Conservation (phyloP, 2,329 filamentous ascomycete genomes). For the Venturia carpophila region DNA sequence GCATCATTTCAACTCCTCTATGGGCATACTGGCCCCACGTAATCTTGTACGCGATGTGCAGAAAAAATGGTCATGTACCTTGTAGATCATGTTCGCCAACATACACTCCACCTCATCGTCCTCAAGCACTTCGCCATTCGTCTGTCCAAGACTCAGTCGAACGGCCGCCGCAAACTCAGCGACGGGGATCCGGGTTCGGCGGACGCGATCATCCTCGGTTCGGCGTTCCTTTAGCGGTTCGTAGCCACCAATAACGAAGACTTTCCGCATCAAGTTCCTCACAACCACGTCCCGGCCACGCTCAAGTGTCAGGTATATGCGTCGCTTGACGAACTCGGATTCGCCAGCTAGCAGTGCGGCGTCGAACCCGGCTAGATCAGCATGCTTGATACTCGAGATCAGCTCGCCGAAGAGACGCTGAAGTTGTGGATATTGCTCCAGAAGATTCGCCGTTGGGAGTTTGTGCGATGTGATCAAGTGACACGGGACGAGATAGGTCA, state of each 20-base stretch:
- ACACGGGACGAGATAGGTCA: slow-evolving; percentile 92
- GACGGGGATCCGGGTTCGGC: slow-evolving; percentile 69
- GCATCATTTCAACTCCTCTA: background rate
- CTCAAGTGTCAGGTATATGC: slow-evolving; percentile 92
- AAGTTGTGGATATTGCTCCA: slow-evolving; percentile 68
- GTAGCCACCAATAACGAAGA: slow-evolving; percentile 77
- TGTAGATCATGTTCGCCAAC: slow-evolving; percentile 95
- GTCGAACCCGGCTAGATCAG: slow-evolving; percentile 79
- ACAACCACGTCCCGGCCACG: slow-evolving; percentile 84
- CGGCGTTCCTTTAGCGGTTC: slow-evolving; percentile 66
- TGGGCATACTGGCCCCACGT: slow-evolving; percentile 11
- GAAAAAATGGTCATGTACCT: slow-evolving; percentile 50
- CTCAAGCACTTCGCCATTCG: slow-evolving; percentile 56
- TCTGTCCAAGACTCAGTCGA: slow-evolving; percentile 57
- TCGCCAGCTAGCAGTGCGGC: slow-evolving; percentile 71
- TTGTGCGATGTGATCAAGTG: slow-evolving; percentile 81
- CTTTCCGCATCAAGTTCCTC: slow-evolving; percentile 84
- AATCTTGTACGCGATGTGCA: slow-evolving; percentile 2
- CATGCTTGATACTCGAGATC: slow-evolving; percentile 68
- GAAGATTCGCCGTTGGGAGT: slow-evolving; percentile 63
- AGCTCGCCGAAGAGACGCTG: slow-evolving; percentile 73
- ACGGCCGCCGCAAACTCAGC: slow-evolving; percentile 80
- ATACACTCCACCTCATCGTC: slow-evolving; percentile 92
- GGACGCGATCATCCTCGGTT: slow-evolving; percentile 52
- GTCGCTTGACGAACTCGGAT: slow-evolving; percentile 84